Evolutionary conservation across 768 basidiomycete species (phyloP).

Genomic region (Calvatia gigantea): DNA sequence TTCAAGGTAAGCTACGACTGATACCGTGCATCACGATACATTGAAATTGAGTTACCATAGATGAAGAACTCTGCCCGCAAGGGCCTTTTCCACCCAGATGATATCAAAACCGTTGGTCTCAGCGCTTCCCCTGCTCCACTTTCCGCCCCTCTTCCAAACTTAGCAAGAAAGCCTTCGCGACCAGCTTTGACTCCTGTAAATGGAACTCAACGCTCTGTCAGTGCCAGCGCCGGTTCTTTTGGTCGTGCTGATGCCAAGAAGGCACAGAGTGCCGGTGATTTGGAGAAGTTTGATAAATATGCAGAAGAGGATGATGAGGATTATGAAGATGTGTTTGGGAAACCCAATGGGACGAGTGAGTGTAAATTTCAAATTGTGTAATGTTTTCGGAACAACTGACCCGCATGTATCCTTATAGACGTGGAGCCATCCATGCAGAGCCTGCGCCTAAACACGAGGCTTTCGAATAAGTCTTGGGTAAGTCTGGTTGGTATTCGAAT

Average conservation of each 20-base stretch:
- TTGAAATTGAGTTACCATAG: slow-evolving; percentile 25
- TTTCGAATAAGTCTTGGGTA: slow-evolving; percentile 92
- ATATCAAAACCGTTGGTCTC: slow-evolving; percentile 75
- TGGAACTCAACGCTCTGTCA: slow-evolving; percentile 26
- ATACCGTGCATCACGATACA: background rate
- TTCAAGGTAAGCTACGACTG: slow-evolving; percentile 57
- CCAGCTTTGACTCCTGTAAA: slow-evolving; percentile 34
- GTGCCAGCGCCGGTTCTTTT: slow-evolving; percentile 42
- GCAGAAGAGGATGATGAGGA: slow-evolving; percentile 86
- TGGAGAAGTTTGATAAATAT: slow-evolving; percentile 87
- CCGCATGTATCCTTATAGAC: slow-evolving; percentile 25
- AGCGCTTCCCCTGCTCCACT: slow-evolving; percentile 53
- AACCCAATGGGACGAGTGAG: slow-evolving; percentile 64
- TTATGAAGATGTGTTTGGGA: slow-evolving; percentile 93
- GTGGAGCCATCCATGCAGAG: slow-evolving; percentile 67
- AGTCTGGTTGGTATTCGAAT: slow-evolving; percentile 13
- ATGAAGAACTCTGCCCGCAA: slow-evolving; percentile 69
- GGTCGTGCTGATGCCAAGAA: slow-evolving; percentile 64
- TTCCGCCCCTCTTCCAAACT: slow-evolving; percentile 63
- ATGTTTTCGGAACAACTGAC: background rate
- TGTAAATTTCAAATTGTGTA: slow-evolving; percentile 13
- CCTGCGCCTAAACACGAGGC: slow-evolving; percentile 77
- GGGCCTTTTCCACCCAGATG: slow-evolving; percentile 85
- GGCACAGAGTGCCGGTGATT: slow-evolving; percentile 54
- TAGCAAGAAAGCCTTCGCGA: slow-evolving; percentile 51